These are phyloP conservation scores for Dalbergia oliveri DNA, from an alignment of 306 rosid genomes.

Conservation along the genomic window DNA sequence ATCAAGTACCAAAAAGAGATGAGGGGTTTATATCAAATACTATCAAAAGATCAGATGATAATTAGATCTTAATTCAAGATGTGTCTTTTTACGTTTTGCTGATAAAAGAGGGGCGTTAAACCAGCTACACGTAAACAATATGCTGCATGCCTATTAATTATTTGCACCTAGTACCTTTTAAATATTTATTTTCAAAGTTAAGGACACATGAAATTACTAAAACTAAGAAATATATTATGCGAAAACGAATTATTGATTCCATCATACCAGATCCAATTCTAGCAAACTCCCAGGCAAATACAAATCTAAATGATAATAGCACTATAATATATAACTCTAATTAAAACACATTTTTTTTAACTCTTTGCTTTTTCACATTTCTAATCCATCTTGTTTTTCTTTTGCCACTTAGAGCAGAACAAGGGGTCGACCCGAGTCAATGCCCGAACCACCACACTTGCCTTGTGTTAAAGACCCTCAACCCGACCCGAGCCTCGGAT, in stretches of 20 bases:
- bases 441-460: constrained; percentile 97
- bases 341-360: neutral
- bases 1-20: no score
- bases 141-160: no score
- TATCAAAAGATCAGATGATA: no score
- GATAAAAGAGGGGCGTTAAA: no score
- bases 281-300: neutral
- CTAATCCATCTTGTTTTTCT: neutral
- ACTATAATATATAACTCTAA: neutral
- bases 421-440: constrained; percentile 85
- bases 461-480: constrained; percentile 54
- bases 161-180: no score
- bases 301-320: constrained; percentile 9
- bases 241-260: constrained; percentile 19
- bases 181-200: no score
- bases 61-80: no score
- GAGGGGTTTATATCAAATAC: no score
- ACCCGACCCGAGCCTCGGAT: constrained; percentile 21
- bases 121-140: no score
- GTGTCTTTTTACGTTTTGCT: no score
- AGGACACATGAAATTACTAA: no score
- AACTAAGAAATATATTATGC: no score
- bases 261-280: constrained; percentile 29
- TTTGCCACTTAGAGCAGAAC: constrained; percentile 36
- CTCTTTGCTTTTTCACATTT: neutral